Percentiles rank a stretch among this genome's conserved stretches.
phyloP scores from a whole-genome alignment of 2,329 filamentous ascomycete species.

The Ramularia collo-cygni region DNA sequence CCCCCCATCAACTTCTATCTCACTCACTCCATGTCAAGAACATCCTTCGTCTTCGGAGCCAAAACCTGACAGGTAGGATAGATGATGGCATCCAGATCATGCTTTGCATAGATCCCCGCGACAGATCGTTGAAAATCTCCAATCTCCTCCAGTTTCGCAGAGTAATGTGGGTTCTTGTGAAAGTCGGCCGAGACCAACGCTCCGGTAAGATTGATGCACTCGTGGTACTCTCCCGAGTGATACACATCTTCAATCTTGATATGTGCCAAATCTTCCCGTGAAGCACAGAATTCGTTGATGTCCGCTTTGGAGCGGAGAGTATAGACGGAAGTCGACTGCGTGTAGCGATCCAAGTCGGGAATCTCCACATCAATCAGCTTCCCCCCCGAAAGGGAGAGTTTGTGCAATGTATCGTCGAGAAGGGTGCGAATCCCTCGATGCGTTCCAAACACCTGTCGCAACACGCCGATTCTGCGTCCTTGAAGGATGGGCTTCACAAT shows the following conservation, averaged over 20 bases:
- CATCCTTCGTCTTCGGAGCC: slow-evolving; percentile 29
- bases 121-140: slow-evolving; percentile 27
- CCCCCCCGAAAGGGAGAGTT: slow-evolving; percentile 13
- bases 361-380: slow-evolving; percentile 22
- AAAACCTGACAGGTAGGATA: slow-evolving; percentile 32
- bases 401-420: slow-evolving; percentile 11
- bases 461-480: slow-evolving; percentile 19
- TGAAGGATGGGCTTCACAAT: slow-evolving; percentile 11
- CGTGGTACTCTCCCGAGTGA: slow-evolving; percentile 14
- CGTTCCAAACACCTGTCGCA: slow-evolving; percentile 19
- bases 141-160: slow-evolving; percentile 20
- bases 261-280: slow-evolving; percentile 14
- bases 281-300: slow-evolving; percentile 22
- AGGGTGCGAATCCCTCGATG: slow-evolving; percentile 16
- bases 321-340: slow-evolving; percentile 15
- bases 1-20: not conserved
- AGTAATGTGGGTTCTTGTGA: slow-evolving; percentile 25
- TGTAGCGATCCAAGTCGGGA: slow-evolving; percentile 17
- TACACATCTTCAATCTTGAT: slow-evolving; percentile 21
- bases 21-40: slow-evolving; percentile 18
- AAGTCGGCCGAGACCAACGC: slow-evolving; percentile 22
- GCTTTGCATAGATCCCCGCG: slow-evolving; percentile 26
- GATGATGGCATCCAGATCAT: slow-evolving; percentile 29
- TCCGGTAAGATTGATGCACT: slow-evolving; percentile 19
- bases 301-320: slow-evolving; percentile 20